Conservation (phyloP, 208 protist genomes). For the Trypanosoma mega region DNA sequence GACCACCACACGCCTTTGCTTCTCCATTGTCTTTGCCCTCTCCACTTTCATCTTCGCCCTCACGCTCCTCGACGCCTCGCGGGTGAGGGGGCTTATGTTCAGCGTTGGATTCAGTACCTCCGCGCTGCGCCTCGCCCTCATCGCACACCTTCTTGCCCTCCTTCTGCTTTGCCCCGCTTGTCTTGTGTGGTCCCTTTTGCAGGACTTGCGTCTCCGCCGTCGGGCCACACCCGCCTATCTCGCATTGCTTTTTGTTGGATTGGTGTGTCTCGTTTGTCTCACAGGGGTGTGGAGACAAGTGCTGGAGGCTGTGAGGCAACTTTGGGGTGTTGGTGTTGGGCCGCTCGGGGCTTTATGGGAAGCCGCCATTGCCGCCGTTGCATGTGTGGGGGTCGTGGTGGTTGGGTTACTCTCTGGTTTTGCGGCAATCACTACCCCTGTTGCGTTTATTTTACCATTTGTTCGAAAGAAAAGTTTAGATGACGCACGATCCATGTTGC, state of each 20-base stretch:
- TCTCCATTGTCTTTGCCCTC: slow-evolving; percentile 38
- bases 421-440: slow-evolving; percentile 62
- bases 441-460: slow-evolving; percentile 41
- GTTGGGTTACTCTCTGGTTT: slow-evolving; percentile 74
- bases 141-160: slow-evolving; percentile 8
- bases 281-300: background rate
- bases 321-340: background rate
- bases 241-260: background rate
- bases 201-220: slow-evolving; percentile 5
- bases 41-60: slow-evolving; percentile 36
- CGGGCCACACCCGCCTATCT: background rate
- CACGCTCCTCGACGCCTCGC: slow-evolving; percentile 32
- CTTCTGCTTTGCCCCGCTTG: slow-evolving; percentile 14
- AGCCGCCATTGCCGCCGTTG: slow-evolving; percentile 25
- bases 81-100: slow-evolving; percentile 3
- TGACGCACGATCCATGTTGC: slow-evolving; percentile 27
- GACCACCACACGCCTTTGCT: slow-evolving; percentile 27
- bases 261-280: background rate
- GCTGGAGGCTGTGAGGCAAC: background rate
- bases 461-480: slow-evolving; percentile 35
- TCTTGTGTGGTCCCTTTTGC: slow-evolving; percentile 8
- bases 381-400: slow-evolving; percentile 50
- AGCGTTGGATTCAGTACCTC: slow-evolving; percentile 4
- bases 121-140: slow-evolving; percentile 9
- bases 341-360: slow-evolving; percentile 5